Conservation (phyloP, 2,329 filamentous ascomycete genomes). For the Orbilia oligospora region DNA sequence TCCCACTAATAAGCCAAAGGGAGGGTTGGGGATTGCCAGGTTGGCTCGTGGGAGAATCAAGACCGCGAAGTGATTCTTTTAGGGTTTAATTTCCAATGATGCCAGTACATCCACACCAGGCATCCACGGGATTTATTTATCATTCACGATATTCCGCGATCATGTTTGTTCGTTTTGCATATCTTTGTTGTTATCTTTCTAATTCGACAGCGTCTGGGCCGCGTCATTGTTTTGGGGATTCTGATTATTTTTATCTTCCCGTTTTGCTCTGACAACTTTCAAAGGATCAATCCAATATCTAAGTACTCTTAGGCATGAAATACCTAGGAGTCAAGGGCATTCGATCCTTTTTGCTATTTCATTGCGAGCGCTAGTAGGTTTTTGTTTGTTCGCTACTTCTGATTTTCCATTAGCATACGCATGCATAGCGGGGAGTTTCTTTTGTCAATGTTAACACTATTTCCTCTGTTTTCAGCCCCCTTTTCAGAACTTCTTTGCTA, state of each 20-base stretch:
- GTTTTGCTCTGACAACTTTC: neutral
- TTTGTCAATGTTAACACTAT: constrained; percentile 22
- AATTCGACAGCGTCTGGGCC: constrained; percentile 9
- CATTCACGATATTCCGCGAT: constrained; percentile 1
- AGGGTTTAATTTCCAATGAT: neutral
- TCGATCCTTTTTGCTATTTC: neutral
- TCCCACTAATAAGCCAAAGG: constrained; percentile 46
- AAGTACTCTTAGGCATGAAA: neutral
- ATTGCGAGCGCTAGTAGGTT: neutral
- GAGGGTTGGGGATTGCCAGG: constrained; percentile 45
- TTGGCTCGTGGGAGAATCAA: constrained; percentile 52
- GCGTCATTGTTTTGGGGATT: constrained; percentile 10
- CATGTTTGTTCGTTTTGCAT: neutral
- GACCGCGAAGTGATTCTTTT: constrained; percentile 37
- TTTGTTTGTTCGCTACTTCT: neutral
- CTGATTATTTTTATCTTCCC: neutral
- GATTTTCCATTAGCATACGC: constrained; percentile 11
- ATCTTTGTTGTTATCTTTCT: neutral
- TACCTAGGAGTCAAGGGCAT: neutral
- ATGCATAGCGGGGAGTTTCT: constrained; percentile 59
- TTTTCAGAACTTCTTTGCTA: neutral
- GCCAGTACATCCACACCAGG: neutral
- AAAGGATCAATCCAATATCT: constrained; percentile 7
- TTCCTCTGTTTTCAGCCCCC: neutral
- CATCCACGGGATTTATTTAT: neutral